phyloP scores from a whole-genome alignment of 768 basidiomycete species.

The Mycena capillaripes region DNA sequence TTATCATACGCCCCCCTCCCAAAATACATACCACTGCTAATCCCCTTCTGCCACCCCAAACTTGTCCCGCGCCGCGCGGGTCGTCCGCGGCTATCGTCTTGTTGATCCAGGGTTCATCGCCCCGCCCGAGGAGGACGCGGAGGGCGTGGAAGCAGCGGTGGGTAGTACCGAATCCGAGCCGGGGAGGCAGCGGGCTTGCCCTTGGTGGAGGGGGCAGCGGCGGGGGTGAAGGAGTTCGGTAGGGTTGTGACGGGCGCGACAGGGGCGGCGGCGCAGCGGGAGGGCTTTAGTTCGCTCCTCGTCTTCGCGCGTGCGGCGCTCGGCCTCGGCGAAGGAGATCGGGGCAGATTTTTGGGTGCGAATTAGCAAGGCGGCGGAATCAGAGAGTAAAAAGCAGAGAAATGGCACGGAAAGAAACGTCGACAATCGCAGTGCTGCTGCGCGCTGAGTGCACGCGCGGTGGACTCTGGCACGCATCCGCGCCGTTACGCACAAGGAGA shows the following conservation, averaged over 20 bases:
- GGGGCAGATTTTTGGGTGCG: slow-evolving; percentile 89
- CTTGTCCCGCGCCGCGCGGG: slow-evolving; percentile 80
- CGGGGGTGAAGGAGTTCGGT: slow-evolving; percentile 21
- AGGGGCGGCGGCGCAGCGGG: slow-evolving; percentile 56
- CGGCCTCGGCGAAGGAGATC: slow-evolving; percentile 95
- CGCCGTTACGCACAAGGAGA: too few relatives aligned
- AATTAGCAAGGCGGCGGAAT: too few relatives aligned
- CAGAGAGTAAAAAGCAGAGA: too few relatives aligned
- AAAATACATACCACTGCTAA: slow-evolving; percentile 99
- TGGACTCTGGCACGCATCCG: too few relatives aligned
- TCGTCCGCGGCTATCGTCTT: slow-evolving; percentile 57
- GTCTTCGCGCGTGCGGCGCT: slow-evolving; percentile 90
- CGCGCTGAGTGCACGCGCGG: too few relatives aligned
- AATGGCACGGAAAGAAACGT: slow-evolving; percentile 15
- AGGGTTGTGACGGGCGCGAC: slow-evolving; percentile 25
- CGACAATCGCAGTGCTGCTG: neutral
- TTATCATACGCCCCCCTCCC: slow-evolving; percentile 92
- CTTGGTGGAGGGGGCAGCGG: slow-evolving; percentile 43
- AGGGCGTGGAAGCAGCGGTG: neutral
- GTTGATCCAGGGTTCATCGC: slow-evolving; percentile 31
- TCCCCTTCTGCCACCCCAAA: slow-evolving; percentile 95
- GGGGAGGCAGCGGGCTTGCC: slow-evolving; percentile 26
- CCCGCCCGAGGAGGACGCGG: too few relatives aligned
- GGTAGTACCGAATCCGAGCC: slow-evolving; percentile 37
- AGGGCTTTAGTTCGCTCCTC: slow-evolving; percentile 93